Evolutionary conservation across 805 yeast genomes (phyloP), one percentile per base, ranked within the genome.

Genomic region (Candida nanaspora): DNA sequence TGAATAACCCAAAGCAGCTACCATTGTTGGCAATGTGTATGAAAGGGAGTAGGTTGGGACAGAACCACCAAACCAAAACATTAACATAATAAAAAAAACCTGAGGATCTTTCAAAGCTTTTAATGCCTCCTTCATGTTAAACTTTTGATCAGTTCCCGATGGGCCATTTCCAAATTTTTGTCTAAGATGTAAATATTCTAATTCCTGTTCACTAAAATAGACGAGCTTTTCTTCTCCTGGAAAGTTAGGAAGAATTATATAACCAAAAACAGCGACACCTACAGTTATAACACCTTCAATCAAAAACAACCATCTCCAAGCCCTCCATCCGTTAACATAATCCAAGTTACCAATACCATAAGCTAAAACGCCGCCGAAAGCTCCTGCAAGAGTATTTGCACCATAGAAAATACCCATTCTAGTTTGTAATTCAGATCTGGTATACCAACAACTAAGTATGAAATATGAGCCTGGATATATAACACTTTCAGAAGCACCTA

Each of bases 231-330:
- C 49, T 23, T 47, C 51, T 3, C 47, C 49, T 3, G 51, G 51
- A 36, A 47, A 68, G 4, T 18, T 31, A 18, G 72, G 72, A n/a
- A 68, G 43, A 35, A 57, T 46, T 37, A 61, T 48, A 38, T 56
- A 57, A 3, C 63, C 53, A 15, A 56, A 23, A 15, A 57, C 42
- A 2, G 63, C 63, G 39, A 61, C 57, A 6, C 56, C 59, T 37
- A 68, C 46, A 9, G 74, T 66, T 20, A 66, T 46, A 6, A 59
- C 42, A 3, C 75, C 76, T 46, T 75, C 80, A 33, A 76, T 62
- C 30, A 74, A 58, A 50, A 66, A 75, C 31, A 75, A 58, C 70
- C 75, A 75, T 38, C 74, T 57, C 76, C 77, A 72, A 15, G 75
- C 74, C 21, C 58, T 65, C 33, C 65, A 51, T 2, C 74, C 73